Evolutionary conservation across 306 rosid species (phyloP).

Genomic region (Lagenaria siceraria): DNA sequence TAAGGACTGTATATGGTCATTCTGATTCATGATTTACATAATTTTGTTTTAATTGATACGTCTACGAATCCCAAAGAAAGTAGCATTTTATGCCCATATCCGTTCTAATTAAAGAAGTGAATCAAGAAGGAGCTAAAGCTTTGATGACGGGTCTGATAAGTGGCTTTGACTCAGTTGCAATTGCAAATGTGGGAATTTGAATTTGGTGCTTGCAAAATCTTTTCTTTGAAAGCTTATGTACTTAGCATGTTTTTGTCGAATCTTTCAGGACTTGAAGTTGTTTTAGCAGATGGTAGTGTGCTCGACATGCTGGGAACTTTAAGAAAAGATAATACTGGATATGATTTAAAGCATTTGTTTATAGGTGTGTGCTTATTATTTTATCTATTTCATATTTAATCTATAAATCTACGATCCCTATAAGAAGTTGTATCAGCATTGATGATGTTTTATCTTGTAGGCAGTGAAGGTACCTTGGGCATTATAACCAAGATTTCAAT

Average conservation of each 20-base stretch:
- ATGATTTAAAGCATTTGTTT: conserved; percentile 85
- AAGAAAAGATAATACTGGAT: conserved; percentile 96
- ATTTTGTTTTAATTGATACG: neutral
- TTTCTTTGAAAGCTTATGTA: conserved; percentile 2
- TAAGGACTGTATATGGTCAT: conserved; percentile 18
- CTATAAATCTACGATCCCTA: neutral
- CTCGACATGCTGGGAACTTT: conserved; percentile 86
- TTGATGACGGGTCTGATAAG: neutral
- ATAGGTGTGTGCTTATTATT: conserved; percentile 42
- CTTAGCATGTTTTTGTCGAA: conserved; percentile 14
- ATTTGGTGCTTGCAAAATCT: neutral
- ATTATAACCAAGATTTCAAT: conserved; percentile 84
- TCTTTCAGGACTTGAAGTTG: conserved; percentile 73
- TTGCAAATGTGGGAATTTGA: neutral
- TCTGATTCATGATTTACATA: conserved; percentile 1
- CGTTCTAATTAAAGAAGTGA: neutral
- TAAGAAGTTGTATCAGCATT: conserved; percentile 8
- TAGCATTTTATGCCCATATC: neutral
- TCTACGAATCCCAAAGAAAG: neutral
- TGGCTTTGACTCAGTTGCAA: neutral
- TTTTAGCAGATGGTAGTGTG: conserved; percentile 81
- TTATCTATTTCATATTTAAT: conserved; percentile 1
- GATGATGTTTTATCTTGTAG: conserved; percentile 29
- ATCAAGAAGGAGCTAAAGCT: neutral
- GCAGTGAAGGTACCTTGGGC: conserved; percentile 99